Evolutionary conservation across 257 asterid genomes (phyloP).

Genomic region (Solanum chiquidenum): DNA sequence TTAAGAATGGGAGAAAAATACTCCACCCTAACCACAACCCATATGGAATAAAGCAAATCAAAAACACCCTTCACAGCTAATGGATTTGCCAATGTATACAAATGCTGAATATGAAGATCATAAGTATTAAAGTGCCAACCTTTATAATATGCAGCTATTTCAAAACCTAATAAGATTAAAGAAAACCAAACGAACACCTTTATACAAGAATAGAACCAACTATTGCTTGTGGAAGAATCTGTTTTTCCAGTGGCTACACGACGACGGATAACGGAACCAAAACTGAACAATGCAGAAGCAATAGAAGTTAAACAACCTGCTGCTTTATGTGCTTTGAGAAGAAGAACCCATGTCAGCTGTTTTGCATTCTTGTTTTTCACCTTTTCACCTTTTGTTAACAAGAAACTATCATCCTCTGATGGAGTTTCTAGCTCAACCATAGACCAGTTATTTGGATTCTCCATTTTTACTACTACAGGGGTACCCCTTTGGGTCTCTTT

Average conservation of each 20-base stretch:
- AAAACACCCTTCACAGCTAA: conserved; percentile 49
- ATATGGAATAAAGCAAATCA: conserved; percentile 43
- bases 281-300: conserved; percentile 65
- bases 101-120: conserved; percentile 44
- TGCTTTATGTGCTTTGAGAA: conserved; percentile 79
- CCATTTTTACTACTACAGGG: conserved; percentile 91
- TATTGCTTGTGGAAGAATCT: conserved; percentile 48
- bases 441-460: conserved; percentile 91
- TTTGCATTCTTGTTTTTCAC: conserved; percentile 87
- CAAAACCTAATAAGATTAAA: conserved; percentile 48
- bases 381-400: conserved; percentile 35
- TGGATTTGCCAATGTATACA: conserved; percentile 33
- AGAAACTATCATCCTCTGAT: conserved; percentile 62
- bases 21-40: conserved; percentile 79
- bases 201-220: conserved; percentile 51
- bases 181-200: conserved; percentile 51
- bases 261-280: conserved; percentile 62
- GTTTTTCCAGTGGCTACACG: conserved; percentile 70
- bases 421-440: conserved; percentile 83
- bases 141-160: conserved; percentile 60
- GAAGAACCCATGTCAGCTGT: conserved; percentile 91
- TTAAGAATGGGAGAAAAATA: conserved; percentile 83
- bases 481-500: conserved; percentile 65
- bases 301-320: conserved; percentile 80
- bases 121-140: conserved; percentile 78